phyloP scores from a whole-genome alignment of 805 yeast genomes.

The Monosporozyma yasuniensis region DNA sequence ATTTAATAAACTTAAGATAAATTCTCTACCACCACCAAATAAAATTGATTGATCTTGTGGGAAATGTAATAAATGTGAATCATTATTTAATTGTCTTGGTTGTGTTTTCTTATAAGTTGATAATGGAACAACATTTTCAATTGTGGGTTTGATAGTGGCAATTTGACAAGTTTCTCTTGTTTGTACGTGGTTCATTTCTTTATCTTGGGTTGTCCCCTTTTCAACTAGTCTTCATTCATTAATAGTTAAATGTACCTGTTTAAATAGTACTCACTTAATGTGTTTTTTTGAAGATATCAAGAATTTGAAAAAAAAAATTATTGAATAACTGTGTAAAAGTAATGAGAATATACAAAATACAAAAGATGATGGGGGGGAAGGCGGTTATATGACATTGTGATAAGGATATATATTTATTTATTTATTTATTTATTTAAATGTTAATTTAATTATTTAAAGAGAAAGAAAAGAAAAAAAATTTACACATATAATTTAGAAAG shows the following conservation, averaged over 20 bases:
- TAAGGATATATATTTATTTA: not conserved
- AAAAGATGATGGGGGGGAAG: no score
- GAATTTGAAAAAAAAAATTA: no score
- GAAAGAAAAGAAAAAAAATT: no score
- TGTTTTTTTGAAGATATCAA: no score
- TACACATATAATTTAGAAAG: no score
- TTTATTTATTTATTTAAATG: no score
- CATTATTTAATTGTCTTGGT: constrained; percentile 15
- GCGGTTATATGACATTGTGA: not conserved
- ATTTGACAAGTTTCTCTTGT: constrained; percentile 13
- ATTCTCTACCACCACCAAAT: constrained; percentile 36
- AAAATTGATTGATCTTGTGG: constrained; percentile 21
- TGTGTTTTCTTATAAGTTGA: constrained; percentile 24
- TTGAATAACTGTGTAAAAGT: no score
- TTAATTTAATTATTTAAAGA: not conserved
- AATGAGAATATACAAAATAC: no score
- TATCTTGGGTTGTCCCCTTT: not conserved
- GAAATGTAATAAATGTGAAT: not conserved
- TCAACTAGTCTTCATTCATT: not conserved
- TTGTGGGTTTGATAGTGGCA: constrained; percentile 27
- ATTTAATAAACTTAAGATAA: constrained; percentile 19
- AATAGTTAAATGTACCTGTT: no score
- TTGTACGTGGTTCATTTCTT: not conserved
- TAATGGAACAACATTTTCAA: constrained; percentile 32
- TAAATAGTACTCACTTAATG: no score